Base-by-base conservation (phyloP, 768 basidiomycete genomes). In the Mycena floridula region DNA sequence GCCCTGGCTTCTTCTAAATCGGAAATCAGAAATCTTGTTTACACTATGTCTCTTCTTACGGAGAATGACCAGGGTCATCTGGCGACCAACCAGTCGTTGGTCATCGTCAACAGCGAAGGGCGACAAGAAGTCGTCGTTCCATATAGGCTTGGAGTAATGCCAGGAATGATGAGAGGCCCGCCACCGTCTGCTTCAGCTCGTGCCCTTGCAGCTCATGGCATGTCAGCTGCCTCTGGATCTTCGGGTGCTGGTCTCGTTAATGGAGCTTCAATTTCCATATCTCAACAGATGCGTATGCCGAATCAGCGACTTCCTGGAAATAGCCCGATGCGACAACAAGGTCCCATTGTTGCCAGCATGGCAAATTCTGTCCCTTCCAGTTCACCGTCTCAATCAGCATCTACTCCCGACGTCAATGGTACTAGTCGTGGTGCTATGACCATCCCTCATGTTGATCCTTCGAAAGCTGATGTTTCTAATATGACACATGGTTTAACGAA, bases 41-140 rank as follows among this genome's bases (percentile, higher is more conserved):
- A 77, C 32, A 60, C 69, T 37, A 79, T 81, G 72, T 69, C 73
- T 0, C 64, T 86, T 1, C 66, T 85, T 35, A 63, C 62, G 1
- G 84, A 85, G 22, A 46, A 61, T 7, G 84, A 87, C 45, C 69
- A 45, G 23, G n/a, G 40, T 18, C 39, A 40, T 7, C 42, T 54
- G 32, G 24, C 46, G 7, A 51, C 48, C 35, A 48, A 52, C 30
- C 45, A 48, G 18, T 42, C 41, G 9, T 38, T 55, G 21, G 23
- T 44, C 37, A 24, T 22, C 20, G 35, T 32, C 20, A 42, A 23
- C 3, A 20, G 25, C 11, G 48, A 54, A 21, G 50, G 47, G 8
- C 51, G 52, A 36, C 38, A 27, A 32, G 43, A 49, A 24, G 26
- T 20, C 16, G 35, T 46, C 25, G 37, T 50, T 23, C 48, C 48